Evolutionary conservation across 257 asterid genomes (phyloP).

Genomic region (Solanum peruvianum): DNA sequence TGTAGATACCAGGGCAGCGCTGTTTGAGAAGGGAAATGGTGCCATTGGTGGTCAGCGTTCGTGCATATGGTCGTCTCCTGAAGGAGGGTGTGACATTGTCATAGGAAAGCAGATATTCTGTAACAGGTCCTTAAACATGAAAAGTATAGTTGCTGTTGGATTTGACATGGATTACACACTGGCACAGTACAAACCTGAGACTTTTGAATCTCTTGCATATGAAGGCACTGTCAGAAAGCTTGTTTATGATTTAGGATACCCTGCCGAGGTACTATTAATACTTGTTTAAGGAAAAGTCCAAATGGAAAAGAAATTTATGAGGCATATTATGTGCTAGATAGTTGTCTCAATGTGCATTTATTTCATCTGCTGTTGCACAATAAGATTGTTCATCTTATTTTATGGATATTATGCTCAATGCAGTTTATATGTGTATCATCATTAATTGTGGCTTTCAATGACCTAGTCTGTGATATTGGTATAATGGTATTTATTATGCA

Average conservation of each 20-base stretch:
- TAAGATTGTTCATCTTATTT: neutral
- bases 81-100: constrained; percentile 55
- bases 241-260: constrained; percentile 81
- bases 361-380: neutral
- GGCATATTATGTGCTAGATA: neutral
- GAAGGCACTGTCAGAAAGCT: constrained; percentile 86
- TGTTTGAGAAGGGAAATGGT: constrained; percentile 23
- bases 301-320: neutral
- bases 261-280: constrained; percentile 45
- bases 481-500: neutral
- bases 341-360: neutral
- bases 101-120: constrained; percentile 79
- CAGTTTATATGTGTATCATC: neutral
- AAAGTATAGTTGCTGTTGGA: constrained; percentile 82
- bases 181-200: constrained; percentile 90
- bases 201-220: constrained; percentile 91
- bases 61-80: constrained; percentile 68
- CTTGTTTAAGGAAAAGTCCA: neutral
- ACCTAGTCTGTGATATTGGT: neutral
- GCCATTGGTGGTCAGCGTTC: constrained; percentile 27
- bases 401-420: neutral
- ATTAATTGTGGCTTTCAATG: neutral
- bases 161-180: constrained; percentile 97
- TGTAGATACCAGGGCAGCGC: constrained; percentile 15
- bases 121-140: constrained; percentile 93